These are phyloP conservation scores for Trypanosoma rangeli DNA, from an alignment of 208 protist genomes.

Conservation along the genomic window DNA sequence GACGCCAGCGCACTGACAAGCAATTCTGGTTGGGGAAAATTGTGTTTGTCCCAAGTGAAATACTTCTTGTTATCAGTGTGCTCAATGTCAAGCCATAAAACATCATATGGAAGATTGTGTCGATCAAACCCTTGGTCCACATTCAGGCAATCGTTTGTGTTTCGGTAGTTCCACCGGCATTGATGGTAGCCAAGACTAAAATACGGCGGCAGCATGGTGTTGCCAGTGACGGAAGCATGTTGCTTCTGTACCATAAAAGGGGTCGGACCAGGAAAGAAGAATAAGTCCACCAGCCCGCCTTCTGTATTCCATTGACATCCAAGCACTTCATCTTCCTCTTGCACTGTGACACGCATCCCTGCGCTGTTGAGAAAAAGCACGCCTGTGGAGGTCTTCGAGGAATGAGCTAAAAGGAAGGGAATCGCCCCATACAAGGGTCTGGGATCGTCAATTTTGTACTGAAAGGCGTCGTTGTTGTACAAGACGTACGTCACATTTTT, in stretches of 20 bases:
- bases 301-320: constrained; percentile 92
- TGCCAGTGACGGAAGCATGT: constrained; percentile 93
- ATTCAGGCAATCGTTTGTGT: constrained; percentile 87
- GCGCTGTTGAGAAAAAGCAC: constrained; percentile 96
- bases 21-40: constrained; percentile 93
- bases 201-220: constrained; percentile 93
- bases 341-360: constrained; percentile 65
- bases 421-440: constrained; percentile 96
- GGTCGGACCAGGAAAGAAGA: constrained; percentile 94
- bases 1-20: constrained; percentile 89
- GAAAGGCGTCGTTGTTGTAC: constrained; percentile 98
- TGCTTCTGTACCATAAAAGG: constrained; percentile 88
- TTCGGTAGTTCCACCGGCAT: constrained; percentile 98
- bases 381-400: constrained; percentile 52
- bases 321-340: constrained; percentile 29
- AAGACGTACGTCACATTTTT: constrained; percentile 89
- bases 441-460: constrained; percentile 95
- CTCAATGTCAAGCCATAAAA: constrained; percentile 99
- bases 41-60: constrained; percentile 97
- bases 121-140: constrained; percentile 94
- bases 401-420: constrained; percentile 95
- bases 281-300: constrained; percentile 95
- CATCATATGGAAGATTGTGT: constrained; percentile 97
- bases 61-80: constrained; percentile 98
- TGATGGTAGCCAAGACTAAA: constrained; percentile 98